Evolutionary conservation across 345 rosid species (phyloP), one percentile per base, ranked within the genome.

Genomic region (Hypericum perforatum): DNA sequence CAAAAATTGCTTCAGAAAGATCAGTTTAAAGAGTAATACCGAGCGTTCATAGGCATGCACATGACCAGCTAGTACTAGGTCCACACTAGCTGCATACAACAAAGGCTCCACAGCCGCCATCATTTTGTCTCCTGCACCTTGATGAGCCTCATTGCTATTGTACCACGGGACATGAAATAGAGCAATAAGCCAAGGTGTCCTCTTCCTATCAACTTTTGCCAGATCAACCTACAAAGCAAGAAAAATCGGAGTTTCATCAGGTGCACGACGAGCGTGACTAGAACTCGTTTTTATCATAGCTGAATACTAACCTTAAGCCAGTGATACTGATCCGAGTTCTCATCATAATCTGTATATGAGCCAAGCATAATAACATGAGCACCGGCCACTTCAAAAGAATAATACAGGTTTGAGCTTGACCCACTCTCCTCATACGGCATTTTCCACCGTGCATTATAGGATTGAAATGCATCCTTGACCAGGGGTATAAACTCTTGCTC

Each of bases 1-100:
- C 32, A 4, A 22, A 22, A 4, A 22, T 22, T 22, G 32, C 32
- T 50, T 42, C 37, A 54, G 11, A 55, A 4, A 36, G 41, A 11
- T 37, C 22, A 41, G 45, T 37, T 16, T 43, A n/a, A n/a, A 11
- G 46, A 0, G 10, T 10, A 78, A 57, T 75, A 92, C 98, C 61
- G 90, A 53, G 61, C 89, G 87, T 73, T 92, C 98, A 55, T 92
- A 92, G 63, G 98, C 95, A 82, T 92, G 98, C 41, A 92, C 97
- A 58, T 88, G 95, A 9, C 98, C 98, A 41, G 95, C 72, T 15
- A 92, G 62, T 39, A 85, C 69, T 5, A 92, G 29, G 66, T 92
- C 98, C 39, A 77, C 97, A 50, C 84, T 63, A 59, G 89, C 90
- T 32, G 85, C 82, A 65, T 80, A 73, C 38, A 92, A 79, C 70